Conservation (phyloP, 768 basidiomycete species). For the Agrocybe pediades region DNA sequence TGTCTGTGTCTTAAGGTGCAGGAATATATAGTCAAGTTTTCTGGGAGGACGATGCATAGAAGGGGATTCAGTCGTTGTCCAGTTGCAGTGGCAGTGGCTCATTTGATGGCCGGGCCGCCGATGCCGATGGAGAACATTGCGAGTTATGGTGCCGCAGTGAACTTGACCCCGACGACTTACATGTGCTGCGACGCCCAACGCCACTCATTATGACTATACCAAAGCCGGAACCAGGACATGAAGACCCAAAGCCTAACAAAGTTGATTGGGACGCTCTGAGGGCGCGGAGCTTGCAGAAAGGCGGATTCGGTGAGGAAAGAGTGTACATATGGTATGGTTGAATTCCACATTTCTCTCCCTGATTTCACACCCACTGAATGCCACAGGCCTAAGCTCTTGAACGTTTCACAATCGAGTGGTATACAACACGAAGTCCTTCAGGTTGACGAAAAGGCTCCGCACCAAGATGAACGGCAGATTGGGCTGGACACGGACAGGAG, state of each 20-base stretch:
- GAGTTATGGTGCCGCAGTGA: no score
- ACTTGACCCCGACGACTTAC: no score
- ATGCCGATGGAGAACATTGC: no score
- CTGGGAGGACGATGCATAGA: no score
- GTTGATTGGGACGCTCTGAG: slow-evolving; percentile 50
- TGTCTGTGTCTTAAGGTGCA: no score
- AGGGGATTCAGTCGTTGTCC: no score
- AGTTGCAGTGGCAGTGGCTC: no score
- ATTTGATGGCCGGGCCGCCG: no score
- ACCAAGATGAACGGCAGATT: slow-evolving; percentile 87
- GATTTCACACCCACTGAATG: neutral
- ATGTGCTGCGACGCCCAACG: no score
- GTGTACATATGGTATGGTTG: slow-evolving; percentile 54
- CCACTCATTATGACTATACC: no score
- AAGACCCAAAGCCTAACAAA: neutral
- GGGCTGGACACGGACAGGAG: slow-evolving; percentile 88
- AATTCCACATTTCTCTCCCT: neutral
- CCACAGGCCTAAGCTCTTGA: slow-evolving; percentile 28
- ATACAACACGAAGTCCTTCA: neutral
- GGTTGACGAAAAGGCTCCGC: slow-evolving; percentile 29
- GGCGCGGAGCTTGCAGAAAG: slow-evolving; percentile 49
- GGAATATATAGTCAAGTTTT: no score
- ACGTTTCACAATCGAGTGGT: slow-evolving; percentile 15
- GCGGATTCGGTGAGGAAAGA: slow-evolving; percentile 67
- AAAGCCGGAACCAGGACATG: no score